A percentile compares a stretch with the other conserved stretches of the same genome.
phyloP scores from a whole-genome alignment of 106 monocot species.

The Dactylorhiza incarnata region DNA sequence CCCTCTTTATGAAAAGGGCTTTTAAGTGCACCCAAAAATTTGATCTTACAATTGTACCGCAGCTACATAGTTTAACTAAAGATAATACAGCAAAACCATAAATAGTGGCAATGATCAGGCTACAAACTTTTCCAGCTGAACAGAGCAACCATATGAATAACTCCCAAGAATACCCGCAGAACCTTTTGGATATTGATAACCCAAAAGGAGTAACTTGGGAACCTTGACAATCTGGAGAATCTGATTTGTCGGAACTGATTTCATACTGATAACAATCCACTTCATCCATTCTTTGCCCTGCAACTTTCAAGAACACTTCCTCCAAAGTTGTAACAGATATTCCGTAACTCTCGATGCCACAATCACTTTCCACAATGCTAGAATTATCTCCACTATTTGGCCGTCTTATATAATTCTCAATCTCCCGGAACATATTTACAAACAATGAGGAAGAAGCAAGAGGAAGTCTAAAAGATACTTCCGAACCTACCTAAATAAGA shows the following conservation, averaged over 20 bases:
- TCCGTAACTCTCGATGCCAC: constrained; percentile 76
- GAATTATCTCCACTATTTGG: constrained; percentile 1
- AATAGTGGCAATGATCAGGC: constrained; percentile 28
- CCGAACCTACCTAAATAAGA: constrained; percentile 68
- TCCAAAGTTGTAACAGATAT: constrained; percentile 89
- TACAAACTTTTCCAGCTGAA: constrained; percentile 26
- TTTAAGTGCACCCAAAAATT: constrained; percentile 71
- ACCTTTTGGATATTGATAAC: constrained; percentile 15
- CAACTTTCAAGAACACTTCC: constrained; percentile 85
- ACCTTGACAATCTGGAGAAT: constrained; percentile 18
- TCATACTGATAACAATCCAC: constrained; percentile 19
- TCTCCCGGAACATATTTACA: constrained; percentile 80
- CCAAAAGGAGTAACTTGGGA: constrained; percentile 15
- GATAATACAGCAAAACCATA: constrained; percentile 35
- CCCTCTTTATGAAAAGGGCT: constrained; percentile 70
- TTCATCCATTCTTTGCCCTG: constrained; percentile 41
- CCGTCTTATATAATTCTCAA: constrained; percentile 59
- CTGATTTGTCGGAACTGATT: constrained; percentile 14
- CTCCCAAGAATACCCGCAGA: constrained; percentile 15
- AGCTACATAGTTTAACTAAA: constrained; percentile 35
- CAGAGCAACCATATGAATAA: constrained; percentile 25
- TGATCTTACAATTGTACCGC: constrained; percentile 31
- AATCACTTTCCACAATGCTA: constrained; percentile 10
- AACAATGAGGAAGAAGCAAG: constrained; percentile 64
- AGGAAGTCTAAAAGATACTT: constrained; percentile 82